phyloP scores from a whole-genome alignment of 371 early-diverging fungal species.

The Parasitella parasitica region DNA sequence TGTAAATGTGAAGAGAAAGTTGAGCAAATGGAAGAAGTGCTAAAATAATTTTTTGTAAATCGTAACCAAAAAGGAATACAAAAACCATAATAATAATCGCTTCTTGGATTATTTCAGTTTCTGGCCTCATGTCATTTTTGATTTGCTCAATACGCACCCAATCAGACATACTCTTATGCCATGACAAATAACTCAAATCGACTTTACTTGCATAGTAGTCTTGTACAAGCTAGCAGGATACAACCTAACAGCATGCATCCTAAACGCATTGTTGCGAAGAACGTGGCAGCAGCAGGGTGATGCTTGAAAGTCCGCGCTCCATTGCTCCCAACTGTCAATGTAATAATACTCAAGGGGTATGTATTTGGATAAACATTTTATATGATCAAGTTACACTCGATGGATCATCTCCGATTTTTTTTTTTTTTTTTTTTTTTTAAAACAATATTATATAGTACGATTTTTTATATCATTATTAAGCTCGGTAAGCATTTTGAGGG shows the following conservation, averaged over 20 bases:
- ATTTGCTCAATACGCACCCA: slow-evolving; percentile 12
- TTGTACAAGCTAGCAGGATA: too few relatives aligned
- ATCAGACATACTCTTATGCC: not conserved
- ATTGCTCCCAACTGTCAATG: too few relatives aligned
- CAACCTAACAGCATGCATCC: too few relatives aligned
- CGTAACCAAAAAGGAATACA: slow-evolving; percentile 15
- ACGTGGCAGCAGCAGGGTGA: slow-evolving; percentile 20
- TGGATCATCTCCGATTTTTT: not conserved
- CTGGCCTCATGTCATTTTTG: slow-evolving; percentile 9
- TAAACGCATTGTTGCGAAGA: too few relatives aligned
- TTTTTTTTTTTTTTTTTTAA: not conserved
- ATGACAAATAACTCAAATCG: not conserved
- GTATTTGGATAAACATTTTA: too few relatives aligned
- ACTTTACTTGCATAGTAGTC: not conserved
- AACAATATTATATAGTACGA: not conserved
- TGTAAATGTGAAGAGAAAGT: not conserved
- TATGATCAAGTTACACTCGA: not conserved
- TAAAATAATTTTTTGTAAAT: slow-evolving; percentile 2
- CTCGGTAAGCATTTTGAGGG: slow-evolving; percentile 9
- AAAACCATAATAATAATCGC: slow-evolving; percentile 9
- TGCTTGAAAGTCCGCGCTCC: slow-evolving; percentile 3
- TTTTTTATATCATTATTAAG: slow-evolving; percentile 8
- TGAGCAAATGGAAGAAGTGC: not conserved
- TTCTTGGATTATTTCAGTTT: slow-evolving; percentile 8
- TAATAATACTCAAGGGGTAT: too few relatives aligned